Evolutionary conservation across 257 asterid genomes (phyloP).

Genomic region (Gynochthodes officinalis): DNA sequence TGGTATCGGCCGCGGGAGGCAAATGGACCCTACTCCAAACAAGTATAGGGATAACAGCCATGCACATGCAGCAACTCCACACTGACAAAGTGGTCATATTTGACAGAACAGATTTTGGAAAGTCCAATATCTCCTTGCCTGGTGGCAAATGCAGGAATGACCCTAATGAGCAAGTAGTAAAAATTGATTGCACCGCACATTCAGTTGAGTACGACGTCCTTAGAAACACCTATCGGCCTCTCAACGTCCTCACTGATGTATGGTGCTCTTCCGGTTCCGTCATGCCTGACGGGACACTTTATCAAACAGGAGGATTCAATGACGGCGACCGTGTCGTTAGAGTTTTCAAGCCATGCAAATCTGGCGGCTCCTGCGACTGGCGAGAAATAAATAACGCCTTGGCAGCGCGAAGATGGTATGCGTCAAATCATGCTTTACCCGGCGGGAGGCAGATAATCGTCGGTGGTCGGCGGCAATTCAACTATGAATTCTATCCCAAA

Average conservation of each 20-base stretch:
- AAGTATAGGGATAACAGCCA: conserved; percentile 45
- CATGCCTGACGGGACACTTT: conserved; percentile 32
- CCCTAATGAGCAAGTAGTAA: conserved; percentile 19
- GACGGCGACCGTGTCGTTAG: conserved; percentile 43
- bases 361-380: conserved; percentile 33
- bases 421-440: conserved; percentile 43
- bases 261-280: conserved; percentile 59
- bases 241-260: conserved; percentile 36
- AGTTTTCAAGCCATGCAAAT: conserved; percentile 26
- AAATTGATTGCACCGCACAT: conserved; percentile 51
- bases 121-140: conserved; percentile 42
- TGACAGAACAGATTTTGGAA: conserved; percentile 49
- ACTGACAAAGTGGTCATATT: conserved; percentile 46
- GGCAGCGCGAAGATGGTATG: conserved; percentile 36
- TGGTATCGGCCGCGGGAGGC: conserved; percentile 29
- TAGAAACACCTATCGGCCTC: conserved; percentile 37
- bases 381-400: conserved; percentile 11
- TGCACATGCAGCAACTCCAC: conserved; percentile 61
- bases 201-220: conserved; percentile 48
- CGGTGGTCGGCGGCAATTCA: conserved; percentile 40
- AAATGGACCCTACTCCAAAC: conserved; percentile 37
- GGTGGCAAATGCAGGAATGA: conserved; percentile 34
- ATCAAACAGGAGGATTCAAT: conserved; percentile 49
- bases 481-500: conserved; percentile 45
- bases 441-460: conserved; percentile 36